phyloP scores from a whole-genome alignment of 2,329 filamentous ascomycete species.

The Aspergillus brasiliensis region DNA sequence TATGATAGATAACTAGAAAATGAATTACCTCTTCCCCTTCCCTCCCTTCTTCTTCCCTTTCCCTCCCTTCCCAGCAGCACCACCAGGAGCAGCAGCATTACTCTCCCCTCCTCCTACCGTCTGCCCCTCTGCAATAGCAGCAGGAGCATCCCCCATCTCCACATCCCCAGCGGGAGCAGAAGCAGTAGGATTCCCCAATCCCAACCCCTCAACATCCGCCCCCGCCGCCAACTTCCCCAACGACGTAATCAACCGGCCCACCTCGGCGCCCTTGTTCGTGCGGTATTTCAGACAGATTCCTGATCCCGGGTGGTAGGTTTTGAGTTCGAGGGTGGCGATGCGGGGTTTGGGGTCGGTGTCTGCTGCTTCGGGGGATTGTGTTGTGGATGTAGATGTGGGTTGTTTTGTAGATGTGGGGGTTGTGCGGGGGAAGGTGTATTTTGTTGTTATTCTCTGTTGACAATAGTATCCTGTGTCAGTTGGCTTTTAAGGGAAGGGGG shows the following conservation, averaged over 20 bases:
- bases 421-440: conserved; percentile 69
- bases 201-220: conserved; percentile 62
- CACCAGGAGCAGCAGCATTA: conserved; percentile 15
- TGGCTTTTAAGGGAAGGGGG: neutral
- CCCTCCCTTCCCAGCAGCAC: conserved; percentile 26
- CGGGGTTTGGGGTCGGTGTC: conserved; percentile 33
- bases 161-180: conserved; percentile 30
- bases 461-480: conserved; percentile 11
- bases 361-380: conserved; percentile 16
- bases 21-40: conserved; percentile 67
- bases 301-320: conserved; percentile 82
- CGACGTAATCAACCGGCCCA: conserved; percentile 75
- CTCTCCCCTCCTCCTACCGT: conserved; percentile 30
- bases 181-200: conserved; percentile 31
- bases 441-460: conserved; percentile 82
- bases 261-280: conserved; percentile 88
- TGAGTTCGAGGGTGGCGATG: conserved; percentile 74
- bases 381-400: conserved; percentile 35
- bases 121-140: conserved; percentile 19
- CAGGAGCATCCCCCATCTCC: conserved; percentile 35
- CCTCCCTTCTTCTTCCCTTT: conserved; percentile 66
- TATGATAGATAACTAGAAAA: neutral
- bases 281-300: conserved; percentile 87
- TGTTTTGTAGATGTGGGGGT: conserved; percentile 24
- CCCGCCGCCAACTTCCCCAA: conserved; percentile 73